These are phyloP conservation scores for Paecilomyces sp. DNA, from an alignment of 2,329 filamentous ascomycete species.

Conservation along the genomic window DNA sequence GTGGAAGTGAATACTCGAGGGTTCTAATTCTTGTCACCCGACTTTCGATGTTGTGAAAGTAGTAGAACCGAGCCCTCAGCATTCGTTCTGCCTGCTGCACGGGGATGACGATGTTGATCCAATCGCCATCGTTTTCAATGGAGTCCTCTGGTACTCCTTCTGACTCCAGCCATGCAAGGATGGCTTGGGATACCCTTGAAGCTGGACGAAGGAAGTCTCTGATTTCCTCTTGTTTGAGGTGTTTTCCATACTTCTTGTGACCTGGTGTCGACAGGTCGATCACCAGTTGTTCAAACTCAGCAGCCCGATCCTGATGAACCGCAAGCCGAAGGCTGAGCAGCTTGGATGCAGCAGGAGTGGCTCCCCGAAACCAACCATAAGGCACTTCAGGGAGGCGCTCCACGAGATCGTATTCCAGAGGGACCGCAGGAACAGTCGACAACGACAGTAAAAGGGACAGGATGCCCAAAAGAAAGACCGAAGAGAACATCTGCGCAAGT, in stretches of 20 bases:
- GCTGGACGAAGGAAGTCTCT: conserved; percentile 48
- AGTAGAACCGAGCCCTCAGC: conserved; percentile 51
- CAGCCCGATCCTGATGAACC: conserved; percentile 42
- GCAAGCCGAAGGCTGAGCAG: conserved; percentile 44
- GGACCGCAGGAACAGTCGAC: not conserved
- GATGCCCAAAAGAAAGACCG: conserved; percentile 2
- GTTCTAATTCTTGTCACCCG: conserved; percentile 45
- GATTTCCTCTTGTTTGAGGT: conserved; percentile 56
- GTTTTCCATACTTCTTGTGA: conserved; percentile 53
- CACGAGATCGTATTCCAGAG: conserved; percentile 13
- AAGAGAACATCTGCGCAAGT: conserved; percentile 4
- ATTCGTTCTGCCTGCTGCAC: conserved; percentile 45
- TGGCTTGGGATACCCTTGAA: conserved; percentile 39
- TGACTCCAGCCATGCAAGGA: conserved; percentile 50
- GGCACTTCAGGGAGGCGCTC: conserved; percentile 24
- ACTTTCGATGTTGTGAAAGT: conserved; percentile 44
- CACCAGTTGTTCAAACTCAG: conserved; percentile 51
- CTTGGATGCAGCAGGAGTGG: conserved; percentile 25
- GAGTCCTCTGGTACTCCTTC: conserved; percentile 41
- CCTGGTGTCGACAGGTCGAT: conserved; percentile 56
- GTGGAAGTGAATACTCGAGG: conserved; percentile 56
- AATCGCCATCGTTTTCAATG: conserved; percentile 50
- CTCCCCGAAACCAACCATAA: conserved; percentile 24
- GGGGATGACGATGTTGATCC: conserved; percentile 49
- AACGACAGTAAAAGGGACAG: conserved; percentile 9